Evolutionary conservation across 176 grass and related monocot genomes (phyloP).

Genomic region (Lolium perenne): DNA sequence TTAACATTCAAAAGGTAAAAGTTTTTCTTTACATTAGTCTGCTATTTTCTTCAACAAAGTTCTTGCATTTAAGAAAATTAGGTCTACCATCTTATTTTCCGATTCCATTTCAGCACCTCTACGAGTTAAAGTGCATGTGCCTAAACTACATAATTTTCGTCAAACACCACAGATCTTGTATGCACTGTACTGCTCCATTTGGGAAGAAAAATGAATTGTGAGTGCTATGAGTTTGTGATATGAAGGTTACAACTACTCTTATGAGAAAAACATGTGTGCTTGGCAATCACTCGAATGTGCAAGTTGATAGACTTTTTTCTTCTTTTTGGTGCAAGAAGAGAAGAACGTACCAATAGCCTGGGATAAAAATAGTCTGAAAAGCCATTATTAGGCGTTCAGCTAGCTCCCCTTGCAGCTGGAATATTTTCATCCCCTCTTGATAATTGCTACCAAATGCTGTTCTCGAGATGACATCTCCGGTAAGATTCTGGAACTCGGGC

Average conservation of each 20-base stretch:
- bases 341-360: constrained; percentile 53
- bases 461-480: constrained; percentile 73
- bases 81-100: neutral
- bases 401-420: constrained; percentile 65
- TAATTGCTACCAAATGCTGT: constrained; percentile 85
- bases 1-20: neutral
- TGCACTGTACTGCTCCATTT: neutral
- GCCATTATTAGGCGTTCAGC: constrained; percentile 48
- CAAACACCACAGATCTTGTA: neutral
- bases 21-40: neutral
- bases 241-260: neutral
- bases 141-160: neutral
- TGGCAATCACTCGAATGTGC: neutral
- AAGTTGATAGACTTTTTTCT: neutral
- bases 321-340: neutral
- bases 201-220: neutral
- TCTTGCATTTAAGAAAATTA: neutral
- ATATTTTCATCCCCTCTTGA: constrained; percentile 74
- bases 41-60: neutral
- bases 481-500: constrained; percentile 73
- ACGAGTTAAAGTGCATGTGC: neutral
- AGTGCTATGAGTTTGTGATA: neutral
- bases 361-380: constrained; percentile 52
- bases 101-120: neutral
- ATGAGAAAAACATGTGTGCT: neutral